Conservation (phyloP, 108 stramenopile genomes). For the Schizochytrium sp. region DNA sequence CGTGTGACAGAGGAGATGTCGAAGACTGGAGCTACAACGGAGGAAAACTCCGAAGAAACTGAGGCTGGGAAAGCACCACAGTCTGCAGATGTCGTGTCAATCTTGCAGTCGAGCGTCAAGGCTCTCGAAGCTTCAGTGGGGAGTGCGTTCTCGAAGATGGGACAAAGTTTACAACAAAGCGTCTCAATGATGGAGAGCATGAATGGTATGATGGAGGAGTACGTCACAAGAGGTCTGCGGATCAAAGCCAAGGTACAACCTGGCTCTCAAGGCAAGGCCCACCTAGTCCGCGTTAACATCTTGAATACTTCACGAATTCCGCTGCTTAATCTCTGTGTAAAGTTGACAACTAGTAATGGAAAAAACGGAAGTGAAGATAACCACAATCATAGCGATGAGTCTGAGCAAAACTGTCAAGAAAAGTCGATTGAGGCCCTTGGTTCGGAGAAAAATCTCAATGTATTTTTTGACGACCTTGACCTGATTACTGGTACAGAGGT, state of each 20-base stretch:
- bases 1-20: too few species aligned
- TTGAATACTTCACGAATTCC: too few species aligned
- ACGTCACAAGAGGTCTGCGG: not conserved
- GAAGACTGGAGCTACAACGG: not conserved
- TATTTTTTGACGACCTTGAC: not conserved
- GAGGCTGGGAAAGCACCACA: not conserved
- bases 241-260: not conserved
- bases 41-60: not conserved
- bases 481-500: not conserved
- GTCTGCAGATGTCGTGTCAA: not conserved
- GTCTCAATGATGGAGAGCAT: slow-evolving; percentile 44
- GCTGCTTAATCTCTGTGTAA: too few species aligned
- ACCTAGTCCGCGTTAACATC: not conserved
- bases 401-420: too few species aligned
- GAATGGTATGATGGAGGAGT: slow-evolving; percentile 37
- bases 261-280: not conserved
- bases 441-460: not conserved
- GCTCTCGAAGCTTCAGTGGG: slow-evolving; percentile 23
- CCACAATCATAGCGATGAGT: too few species aligned
- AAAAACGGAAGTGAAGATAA: too few species aligned
- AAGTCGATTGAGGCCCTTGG: too few species aligned
- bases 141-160: not conserved
- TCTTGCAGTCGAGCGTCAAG: slow-evolving; percentile 35
- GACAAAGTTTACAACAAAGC: not conserved
- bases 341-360: too few species aligned